A percentile compares a stretch with the other conserved stretches of the same genome.
phyloP scores from a whole-genome alignment of 2,329 filamentous ascomycete genomes.

The Scytalidium sp. region DNA sequence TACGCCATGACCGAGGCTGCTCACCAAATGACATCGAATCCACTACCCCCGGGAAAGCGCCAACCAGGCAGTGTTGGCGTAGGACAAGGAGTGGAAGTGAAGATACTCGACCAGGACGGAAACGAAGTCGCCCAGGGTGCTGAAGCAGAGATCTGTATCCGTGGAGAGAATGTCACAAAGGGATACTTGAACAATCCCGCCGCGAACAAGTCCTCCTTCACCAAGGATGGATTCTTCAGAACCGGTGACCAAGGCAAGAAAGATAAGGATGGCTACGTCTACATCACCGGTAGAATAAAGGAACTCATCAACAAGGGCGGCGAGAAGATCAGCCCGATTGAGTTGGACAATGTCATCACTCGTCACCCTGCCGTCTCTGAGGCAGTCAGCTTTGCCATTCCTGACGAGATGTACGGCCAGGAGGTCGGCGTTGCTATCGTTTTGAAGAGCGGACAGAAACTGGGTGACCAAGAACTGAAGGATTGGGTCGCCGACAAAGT shows the following conservation, averaged over 20 bases:
- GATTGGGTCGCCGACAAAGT: conserved; percentile 66
- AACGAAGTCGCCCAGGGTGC: conserved; percentile 64
- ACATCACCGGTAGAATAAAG: conserved; percentile 90
- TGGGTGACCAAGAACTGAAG: conserved; percentile 60
- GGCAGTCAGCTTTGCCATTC: conserved; percentile 79
- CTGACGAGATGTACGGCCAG: conserved; percentile 80
- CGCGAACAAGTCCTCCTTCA: conserved; percentile 74
- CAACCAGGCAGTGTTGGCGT: conserved; percentile 81
- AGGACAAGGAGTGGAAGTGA: conserved; percentile 79
- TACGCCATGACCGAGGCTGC: conserved; percentile 93
- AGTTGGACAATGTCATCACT: conserved; percentile 80
- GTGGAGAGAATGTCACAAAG: conserved; percentile 77
- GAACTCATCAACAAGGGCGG: conserved; percentile 89
- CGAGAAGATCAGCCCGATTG: conserved; percentile 86
- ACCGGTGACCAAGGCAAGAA: conserved; percentile 84
- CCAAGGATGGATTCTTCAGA: conserved; percentile 75
- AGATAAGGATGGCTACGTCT: conserved; percentile 76
- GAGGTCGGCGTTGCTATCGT: conserved; percentile 77
- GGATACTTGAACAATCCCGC: conserved; percentile 81
- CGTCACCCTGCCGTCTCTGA: conserved; percentile 70
- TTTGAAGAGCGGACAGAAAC: conserved; percentile 59
- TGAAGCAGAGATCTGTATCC: conserved; percentile 81
- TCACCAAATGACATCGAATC: conserved; percentile 80
- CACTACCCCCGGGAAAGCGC: conserved; percentile 66
- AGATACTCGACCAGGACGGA: conserved; percentile 69